phyloP scores from a whole-genome alignment of 768 basidiomycete genomes.

The Dentipellis sp. region DNA sequence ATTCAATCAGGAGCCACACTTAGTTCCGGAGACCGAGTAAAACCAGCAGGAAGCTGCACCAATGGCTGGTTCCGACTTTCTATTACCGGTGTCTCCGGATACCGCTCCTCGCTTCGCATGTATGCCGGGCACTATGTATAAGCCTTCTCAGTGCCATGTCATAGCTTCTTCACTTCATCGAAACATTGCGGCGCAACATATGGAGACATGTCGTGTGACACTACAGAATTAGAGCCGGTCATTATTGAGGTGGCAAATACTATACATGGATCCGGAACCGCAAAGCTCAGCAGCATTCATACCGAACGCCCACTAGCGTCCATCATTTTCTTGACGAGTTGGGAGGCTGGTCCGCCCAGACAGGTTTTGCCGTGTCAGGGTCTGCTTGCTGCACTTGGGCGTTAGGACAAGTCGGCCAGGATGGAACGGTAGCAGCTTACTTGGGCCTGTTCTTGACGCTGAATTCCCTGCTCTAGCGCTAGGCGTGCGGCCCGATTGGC shows the following conservation, averaged over 20 bases:
- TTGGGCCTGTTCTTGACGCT: slow-evolving; percentile 20
- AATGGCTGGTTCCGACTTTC: neutral
- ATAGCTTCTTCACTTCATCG: no score
- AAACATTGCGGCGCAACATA: no score
- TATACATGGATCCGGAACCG: no score
- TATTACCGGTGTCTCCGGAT: neutral
- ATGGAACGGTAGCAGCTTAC: slow-evolving; percentile 9
- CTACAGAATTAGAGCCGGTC: no score
- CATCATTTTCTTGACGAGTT: no score
- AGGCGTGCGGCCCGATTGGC: slow-evolving; percentile 25
- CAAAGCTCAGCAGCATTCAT: no score
- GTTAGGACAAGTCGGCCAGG: neutral
- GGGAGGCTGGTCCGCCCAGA: slow-evolving; percentile 22
- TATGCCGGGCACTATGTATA: neutral
- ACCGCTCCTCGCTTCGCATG: neutral
- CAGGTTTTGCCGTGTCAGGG: slow-evolving; percentile 27
- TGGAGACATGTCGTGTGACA: no score
- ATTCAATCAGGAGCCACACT: neutral
- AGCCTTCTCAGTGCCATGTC: no score
- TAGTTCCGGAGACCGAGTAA: no score
- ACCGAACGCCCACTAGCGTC: no score
- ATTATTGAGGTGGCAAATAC: no score
- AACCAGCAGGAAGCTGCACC: neutral
- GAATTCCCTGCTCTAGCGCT: slow-evolving; percentile 23
- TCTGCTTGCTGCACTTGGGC: slow-evolving; percentile 18